phyloP scores from a whole-genome alignment of 805 yeast genomes.

The Cyberlindnera maritima region DNA sequence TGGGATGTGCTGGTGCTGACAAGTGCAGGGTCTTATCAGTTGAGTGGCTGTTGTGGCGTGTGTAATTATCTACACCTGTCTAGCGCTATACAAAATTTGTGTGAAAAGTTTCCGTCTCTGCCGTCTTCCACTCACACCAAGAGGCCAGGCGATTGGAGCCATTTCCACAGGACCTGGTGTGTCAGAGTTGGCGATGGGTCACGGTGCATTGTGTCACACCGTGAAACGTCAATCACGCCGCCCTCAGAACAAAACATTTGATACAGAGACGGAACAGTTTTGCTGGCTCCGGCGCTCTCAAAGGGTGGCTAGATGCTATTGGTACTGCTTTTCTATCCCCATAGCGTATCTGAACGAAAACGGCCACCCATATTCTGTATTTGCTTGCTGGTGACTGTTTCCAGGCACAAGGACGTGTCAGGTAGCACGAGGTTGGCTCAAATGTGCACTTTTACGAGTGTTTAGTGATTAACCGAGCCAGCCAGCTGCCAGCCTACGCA shows the following conservation, averaged over 20 bases:
- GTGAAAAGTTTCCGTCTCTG: background rate
- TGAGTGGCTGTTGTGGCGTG: too few relatives aligned
- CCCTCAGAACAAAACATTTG: background rate
- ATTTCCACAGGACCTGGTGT: background rate
- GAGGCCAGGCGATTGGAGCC: background rate
- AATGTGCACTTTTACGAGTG: constrained; percentile 2
- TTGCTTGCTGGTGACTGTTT: background rate
- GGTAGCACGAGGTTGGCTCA: background rate
- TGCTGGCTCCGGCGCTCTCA: background rate
- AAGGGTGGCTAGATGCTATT: constrained; percentile 15
- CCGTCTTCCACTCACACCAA: too few relatives aligned
- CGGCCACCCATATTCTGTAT: constrained; percentile 9
- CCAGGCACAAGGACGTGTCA: background rate
- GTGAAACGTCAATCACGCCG: background rate
- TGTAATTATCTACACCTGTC: too few relatives aligned
- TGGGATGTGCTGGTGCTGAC: too few relatives aligned
- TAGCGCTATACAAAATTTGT: background rate
- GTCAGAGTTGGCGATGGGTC: background rate
- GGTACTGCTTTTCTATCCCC: constrained; percentile 4
- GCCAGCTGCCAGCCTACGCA: constrained; percentile 1
- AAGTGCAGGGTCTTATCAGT: too few relatives aligned
- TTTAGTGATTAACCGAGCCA: constrained; percentile 8
- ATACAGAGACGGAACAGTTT: background rate
- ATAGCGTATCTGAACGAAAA: constrained; percentile 15
- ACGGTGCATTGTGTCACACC: background rate